A percentile compares a stretch with the other conserved stretches of the same genome.
These are phyloP conservation scores for Casuarina equisetifolia DNA, from an alignment of 306 rosid species.

Conservation along the genomic window DNA sequence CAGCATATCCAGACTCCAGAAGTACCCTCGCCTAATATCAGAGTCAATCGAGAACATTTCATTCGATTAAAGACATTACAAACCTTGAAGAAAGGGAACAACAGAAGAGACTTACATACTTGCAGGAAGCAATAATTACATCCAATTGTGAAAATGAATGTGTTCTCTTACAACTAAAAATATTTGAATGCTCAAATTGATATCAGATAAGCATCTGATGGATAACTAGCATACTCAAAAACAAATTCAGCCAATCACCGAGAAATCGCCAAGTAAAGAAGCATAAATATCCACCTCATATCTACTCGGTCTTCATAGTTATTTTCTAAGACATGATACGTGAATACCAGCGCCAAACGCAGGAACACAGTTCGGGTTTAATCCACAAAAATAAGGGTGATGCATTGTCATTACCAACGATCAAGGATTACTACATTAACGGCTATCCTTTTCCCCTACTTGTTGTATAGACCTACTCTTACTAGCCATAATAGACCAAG, in stretches of 20 bases:
- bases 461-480: neutral
- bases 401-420: neutral
- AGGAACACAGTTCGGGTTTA: neutral
- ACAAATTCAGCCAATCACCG: neutral
- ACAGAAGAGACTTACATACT: neutral
- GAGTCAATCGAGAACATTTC: conserved; percentile 15
- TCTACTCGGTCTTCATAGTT: neutral
- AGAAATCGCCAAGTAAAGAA: neutral
- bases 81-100: neutral
- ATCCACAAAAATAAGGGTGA: neutral
- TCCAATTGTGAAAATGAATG: neutral
- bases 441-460: neutral
- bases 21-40: conserved; percentile 82
- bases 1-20: conserved; percentile 51
- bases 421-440: neutral
- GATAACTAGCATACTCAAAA: neutral
- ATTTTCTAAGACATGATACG: neutral
- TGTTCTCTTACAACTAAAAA: neutral
- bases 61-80: conserved; percentile 20
- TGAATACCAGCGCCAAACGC: neutral
- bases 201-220: neutral
- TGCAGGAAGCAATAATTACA: conserved; percentile 5
- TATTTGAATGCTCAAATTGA: neutral
- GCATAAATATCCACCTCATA: neutral
- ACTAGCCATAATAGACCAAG: neutral